These are phyloP conservation scores for Nannochloropsis salina DNA, from an alignment of 108 stramenopile species.

Conservation along the genomic window DNA sequence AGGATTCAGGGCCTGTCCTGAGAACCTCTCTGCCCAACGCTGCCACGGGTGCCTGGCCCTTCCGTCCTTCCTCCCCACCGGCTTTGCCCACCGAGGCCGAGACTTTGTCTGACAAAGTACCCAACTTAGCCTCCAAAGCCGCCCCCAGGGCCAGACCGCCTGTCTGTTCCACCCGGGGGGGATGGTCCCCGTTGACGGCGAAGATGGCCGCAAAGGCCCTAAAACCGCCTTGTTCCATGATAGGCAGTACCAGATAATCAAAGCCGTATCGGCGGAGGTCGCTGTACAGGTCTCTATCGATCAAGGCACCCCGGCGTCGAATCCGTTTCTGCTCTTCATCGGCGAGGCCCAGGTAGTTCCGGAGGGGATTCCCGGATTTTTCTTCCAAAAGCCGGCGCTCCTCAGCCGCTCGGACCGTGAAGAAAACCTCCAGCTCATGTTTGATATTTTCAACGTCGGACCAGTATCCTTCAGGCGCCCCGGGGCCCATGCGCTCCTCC, in stretches of 20 bases:
- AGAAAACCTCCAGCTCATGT: constrained; percentile 12
- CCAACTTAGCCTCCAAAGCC: constrained; percentile 19
- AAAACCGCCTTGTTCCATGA: neutral
- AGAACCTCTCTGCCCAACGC: neutral
- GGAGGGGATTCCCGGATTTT: neutral
- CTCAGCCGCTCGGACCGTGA: neutral
- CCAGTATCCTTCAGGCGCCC: neutral
- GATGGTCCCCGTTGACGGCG: constrained; percentile 6
- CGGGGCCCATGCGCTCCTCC: constrained; percentile 8
- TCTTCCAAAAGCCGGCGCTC: neutral
- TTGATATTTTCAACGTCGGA: neutral
- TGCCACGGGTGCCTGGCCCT: neutral
- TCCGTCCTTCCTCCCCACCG: neutral
- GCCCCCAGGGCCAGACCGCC: neutral
- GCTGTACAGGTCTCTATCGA: neutral
- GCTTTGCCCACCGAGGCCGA: neutral
- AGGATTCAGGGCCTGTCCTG: neutral
- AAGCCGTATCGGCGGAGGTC: neutral
- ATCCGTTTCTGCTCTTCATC: constrained; percentile 1
- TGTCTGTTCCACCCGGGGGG: neutral
- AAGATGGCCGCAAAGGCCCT: neutral
- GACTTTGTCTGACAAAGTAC: constrained; percentile 1
- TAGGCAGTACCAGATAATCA: constrained; percentile 9
- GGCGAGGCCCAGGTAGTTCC: neutral
- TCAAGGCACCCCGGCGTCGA: neutral